Conservation (phyloP, 495 filamentous ascomycete genomes). For the Chaetomium fimeti region DNA sequence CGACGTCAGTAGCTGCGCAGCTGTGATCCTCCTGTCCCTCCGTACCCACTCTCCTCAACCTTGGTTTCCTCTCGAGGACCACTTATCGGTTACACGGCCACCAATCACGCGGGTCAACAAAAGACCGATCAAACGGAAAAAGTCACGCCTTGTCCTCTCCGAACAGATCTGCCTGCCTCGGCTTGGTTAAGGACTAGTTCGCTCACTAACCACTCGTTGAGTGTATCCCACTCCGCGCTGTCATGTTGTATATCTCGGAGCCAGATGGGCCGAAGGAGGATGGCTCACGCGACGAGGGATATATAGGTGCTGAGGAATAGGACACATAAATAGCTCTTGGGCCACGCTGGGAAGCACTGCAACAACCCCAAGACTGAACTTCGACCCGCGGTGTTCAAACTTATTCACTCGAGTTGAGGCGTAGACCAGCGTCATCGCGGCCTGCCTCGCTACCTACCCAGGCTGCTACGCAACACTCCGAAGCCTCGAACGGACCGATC, state of each 20-base stretch:
- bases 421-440: not conserved
- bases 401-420: not conserved
- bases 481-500: too few relatives aligned
- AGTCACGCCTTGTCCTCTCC: not conserved
- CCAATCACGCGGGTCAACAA: not conserved
- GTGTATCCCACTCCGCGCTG: not conserved
- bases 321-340: not conserved
- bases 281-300: not conserved
- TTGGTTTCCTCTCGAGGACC: not conserved
- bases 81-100: not conserved
- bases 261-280: not conserved
- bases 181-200: not conserved
- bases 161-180: not conserved
- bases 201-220: not conserved
- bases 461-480: not conserved
- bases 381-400: not conserved
- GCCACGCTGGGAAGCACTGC: not conserved
- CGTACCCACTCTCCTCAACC: not conserved
- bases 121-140: not conserved
- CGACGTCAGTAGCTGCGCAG: too few relatives aligned
- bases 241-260: not conserved
- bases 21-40: too few relatives aligned
- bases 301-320: not conserved
- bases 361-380: not conserved
- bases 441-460: not conserved